phyloP scores from a whole-genome alignment of 441 rosid species.

The Erysimum pusillum region DNA sequence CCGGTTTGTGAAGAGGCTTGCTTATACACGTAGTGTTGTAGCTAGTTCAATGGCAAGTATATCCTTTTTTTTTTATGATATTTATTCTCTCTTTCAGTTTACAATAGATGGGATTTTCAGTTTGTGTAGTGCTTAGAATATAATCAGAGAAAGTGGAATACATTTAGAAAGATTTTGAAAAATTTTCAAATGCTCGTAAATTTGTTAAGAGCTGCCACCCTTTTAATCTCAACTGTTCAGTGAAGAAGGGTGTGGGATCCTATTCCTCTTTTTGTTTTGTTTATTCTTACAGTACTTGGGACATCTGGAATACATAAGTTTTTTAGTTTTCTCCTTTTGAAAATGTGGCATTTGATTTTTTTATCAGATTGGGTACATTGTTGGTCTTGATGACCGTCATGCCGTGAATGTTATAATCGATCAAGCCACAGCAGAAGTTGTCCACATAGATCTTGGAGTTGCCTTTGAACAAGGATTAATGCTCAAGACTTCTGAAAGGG shows the following conservation, averaged over 20 bases:
- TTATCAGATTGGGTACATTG: conserved; percentile 93
- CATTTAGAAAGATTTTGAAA: conserved; percentile 4
- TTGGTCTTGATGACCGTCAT: conserved; percentile 99
- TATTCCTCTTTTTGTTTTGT: neutral
- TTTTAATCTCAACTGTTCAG: neutral
- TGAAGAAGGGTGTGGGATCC: conserved; percentile 15
- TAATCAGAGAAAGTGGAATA: conserved; percentile 20
- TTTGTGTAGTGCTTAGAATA: conserved; percentile 13
- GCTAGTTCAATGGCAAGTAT: conserved; percentile 92
- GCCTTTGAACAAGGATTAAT: conserved; percentile 99
- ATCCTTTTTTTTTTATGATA: conserved; percentile 27
- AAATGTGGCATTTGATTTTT: conserved; percentile 25
- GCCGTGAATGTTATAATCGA: conserved; percentile 93
- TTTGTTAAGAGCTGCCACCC: neutral
- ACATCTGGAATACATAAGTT: conserved; percentile 8
- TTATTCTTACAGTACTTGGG: neutral
- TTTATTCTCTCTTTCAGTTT: conserved; percentile 21
- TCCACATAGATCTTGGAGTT: conserved; percentile 99
- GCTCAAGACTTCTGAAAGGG: conserved; percentile 99
- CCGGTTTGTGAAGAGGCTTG: conserved; percentile 99
- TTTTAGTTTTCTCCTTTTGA: conserved; percentile 2
- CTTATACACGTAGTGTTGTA: conserved; percentile 94
- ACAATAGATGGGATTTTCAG: conserved; percentile 10
- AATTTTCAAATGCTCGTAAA: neutral
- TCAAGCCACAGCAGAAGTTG: conserved; percentile 97